Conservation (phyloP, 352 stramenopile species). For the Globisporangium apiculatum region DNA sequence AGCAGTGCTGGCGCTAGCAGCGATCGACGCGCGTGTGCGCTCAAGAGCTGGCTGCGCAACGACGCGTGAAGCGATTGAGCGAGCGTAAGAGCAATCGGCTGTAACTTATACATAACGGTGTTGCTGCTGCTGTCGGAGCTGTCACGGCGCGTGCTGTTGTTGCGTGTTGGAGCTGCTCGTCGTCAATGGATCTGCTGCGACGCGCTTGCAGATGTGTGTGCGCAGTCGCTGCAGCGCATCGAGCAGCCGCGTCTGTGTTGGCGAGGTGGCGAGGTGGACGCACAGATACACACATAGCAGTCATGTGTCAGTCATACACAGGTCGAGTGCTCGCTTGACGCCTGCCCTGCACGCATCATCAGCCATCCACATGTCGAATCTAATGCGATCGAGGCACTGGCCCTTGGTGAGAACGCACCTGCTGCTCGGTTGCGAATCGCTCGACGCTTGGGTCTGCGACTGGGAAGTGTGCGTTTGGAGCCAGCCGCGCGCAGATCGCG, state of each 20-base stretch:
- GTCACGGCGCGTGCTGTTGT: background rate
- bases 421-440: conserved; percentile 23
- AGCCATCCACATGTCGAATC: too few species aligned
- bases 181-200: background rate
- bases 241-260: conserved; percentile 6
- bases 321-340: too few species aligned
- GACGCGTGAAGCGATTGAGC: conserved; percentile 8
- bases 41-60: conserved; percentile 67
- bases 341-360: too few species aligned
- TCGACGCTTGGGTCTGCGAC: conserved; percentile 15
- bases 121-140: too few species aligned
- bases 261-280: too few species aligned
- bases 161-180: background rate
- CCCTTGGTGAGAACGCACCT: background rate
- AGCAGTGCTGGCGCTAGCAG: conserved; percentile 16
- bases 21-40: conserved; percentile 45
- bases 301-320: too few species aligned
- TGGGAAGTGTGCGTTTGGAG: conserved; percentile 24
- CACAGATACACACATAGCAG: too few species aligned
- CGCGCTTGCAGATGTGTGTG: background rate
- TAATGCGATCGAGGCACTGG: too few species aligned
- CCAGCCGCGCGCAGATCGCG: conserved; percentile 21
- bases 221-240: conserved; percentile 1
- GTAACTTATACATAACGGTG: too few species aligned
- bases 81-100: too few species aligned